Conservation (phyloP, 768 basidiomycete genomes). For the Trametes cubensis region DNA sequence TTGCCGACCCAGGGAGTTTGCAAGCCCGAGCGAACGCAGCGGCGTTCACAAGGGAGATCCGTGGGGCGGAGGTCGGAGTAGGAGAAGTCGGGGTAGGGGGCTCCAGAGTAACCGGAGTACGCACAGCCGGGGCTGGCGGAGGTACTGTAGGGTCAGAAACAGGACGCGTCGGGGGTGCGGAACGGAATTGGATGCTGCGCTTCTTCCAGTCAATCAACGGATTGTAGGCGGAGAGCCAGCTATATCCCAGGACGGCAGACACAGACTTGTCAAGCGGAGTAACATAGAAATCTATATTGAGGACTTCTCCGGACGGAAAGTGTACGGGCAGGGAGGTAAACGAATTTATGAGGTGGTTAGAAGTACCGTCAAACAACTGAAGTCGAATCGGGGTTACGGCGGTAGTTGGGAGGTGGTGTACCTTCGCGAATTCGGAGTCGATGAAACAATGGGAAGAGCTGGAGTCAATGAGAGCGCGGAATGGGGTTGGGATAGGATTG, state of each 20-base stretch:
- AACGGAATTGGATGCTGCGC: constrained; percentile 8
- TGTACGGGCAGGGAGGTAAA: no score
- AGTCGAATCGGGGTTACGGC: background rate
- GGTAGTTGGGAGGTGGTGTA: background rate
- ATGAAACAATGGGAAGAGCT: constrained; percentile 5
- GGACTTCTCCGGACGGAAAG: background rate
- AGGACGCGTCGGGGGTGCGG: background rate
- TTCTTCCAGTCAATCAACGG: constrained; percentile 10
- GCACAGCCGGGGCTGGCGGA: no score
- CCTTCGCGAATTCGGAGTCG: background rate
- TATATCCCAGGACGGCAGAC: constrained; percentile 7
- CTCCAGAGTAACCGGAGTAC: background rate
- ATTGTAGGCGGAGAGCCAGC: constrained; percentile 10
- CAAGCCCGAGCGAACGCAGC: background rate
- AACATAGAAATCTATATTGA: background rate
- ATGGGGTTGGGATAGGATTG: background rate
- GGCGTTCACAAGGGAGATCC: background rate
- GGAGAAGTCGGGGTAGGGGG: background rate
- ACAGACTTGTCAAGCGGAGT: constrained; percentile 4
- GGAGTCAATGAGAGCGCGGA: constrained; percentile 5
- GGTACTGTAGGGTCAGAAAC: background rate
- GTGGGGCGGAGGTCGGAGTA: background rate
- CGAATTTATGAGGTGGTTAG: constrained; percentile 3
- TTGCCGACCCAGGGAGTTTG: background rate
- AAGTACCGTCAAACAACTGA: constrained; percentile 1